These are phyloP conservation scores for Cerrena zonata DNA, from an alignment of 1,284 basidiomycete species.

Conservation along the genomic window DNA sequence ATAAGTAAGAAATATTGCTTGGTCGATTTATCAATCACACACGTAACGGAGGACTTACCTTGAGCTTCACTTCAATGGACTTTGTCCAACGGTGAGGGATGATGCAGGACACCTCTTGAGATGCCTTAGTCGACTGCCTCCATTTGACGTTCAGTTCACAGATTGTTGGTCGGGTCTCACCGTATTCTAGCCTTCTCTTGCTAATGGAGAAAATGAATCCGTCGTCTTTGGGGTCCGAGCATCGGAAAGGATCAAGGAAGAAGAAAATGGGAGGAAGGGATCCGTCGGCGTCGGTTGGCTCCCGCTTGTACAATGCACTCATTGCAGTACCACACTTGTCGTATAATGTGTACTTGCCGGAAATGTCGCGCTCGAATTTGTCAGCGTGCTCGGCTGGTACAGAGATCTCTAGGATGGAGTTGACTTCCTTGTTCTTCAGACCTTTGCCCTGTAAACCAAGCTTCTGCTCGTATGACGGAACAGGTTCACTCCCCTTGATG, in stretches of 20 bases:
- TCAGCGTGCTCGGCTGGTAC: conserved; percentile 45
- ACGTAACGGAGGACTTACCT: conserved; percentile 47
- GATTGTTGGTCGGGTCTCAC: conserved; percentile 71
- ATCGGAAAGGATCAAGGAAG: conserved; percentile 80
- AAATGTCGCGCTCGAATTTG: conserved; percentile 74
- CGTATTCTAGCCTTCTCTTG: conserved; percentile 73
- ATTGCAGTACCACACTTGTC: conserved; percentile 89
- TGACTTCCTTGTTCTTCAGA: conserved; percentile 63
- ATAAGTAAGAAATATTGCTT: too few species aligned
- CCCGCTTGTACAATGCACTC: conserved; percentile 74
- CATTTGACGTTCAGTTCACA: conserved; percentile 68
- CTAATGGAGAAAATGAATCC: conserved; percentile 79
- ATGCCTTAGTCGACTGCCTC: conserved; percentile 59
- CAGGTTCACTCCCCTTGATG: conserved; percentile 65
- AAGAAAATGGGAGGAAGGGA: conserved; percentile 68
- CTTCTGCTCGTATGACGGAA: conserved; percentile 80
- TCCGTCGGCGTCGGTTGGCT: conserved; percentile 35
- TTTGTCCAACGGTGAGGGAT: conserved; percentile 64
- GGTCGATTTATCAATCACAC: too few species aligned
- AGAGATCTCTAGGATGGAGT: conserved; percentile 61
- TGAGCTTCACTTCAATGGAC: conserved; percentile 39
- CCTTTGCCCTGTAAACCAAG: conserved; percentile 71
- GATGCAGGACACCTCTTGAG: conserved; percentile 47
- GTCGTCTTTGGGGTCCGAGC: conserved; percentile 66
- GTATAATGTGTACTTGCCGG: conserved; percentile 74